Conservation (phyloP, 768 basidiomycete genomes). For the Baorangia bicolor region DNA sequence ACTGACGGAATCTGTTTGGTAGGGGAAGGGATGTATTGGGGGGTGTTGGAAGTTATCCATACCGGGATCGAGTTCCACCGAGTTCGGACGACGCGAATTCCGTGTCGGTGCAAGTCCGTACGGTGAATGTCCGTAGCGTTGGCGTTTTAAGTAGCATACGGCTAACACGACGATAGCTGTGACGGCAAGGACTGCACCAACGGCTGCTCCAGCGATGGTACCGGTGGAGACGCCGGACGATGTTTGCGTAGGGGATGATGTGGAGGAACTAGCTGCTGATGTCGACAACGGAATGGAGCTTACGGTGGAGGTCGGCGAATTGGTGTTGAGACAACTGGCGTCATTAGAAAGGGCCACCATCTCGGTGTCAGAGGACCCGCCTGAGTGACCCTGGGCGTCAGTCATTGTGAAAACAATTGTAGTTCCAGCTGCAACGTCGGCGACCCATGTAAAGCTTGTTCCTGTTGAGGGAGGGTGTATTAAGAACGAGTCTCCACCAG, state of each 20-base stretch:
- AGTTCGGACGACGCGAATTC: slow-evolving; percentile 33
- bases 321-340: slow-evolving; percentile 48
- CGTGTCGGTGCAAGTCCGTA: slow-evolving; percentile 31
- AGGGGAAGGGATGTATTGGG: slow-evolving; percentile 35
- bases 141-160: slow-evolving; percentile 46
- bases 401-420: slow-evolving; percentile 56
- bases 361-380: slow-evolving; percentile 58
- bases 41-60: slow-evolving; percentile 31
- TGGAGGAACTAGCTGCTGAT: slow-evolving; percentile 10
- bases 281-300: slow-evolving; percentile 25
- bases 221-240: slow-evolving; percentile 38
- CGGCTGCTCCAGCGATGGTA: slow-evolving; percentile 47
- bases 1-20: slow-evolving; percentile 21
- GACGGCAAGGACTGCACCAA: slow-evolving; percentile 53
- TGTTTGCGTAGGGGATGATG: slow-evolving; percentile 21
- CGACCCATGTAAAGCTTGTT: slow-evolving; percentile 50
- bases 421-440: slow-evolving; percentile 57
- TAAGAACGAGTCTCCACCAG: slow-evolving; percentile 53
- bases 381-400: slow-evolving; percentile 48
- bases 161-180: slow-evolving; percentile 51
- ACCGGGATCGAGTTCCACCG: slow-evolving; percentile 39
- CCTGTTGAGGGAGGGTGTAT: slow-evolving; percentile 40
- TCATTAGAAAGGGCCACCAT: slow-evolving; percentile 49
- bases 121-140: slow-evolving; percentile 22
- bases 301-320: slow-evolving; percentile 55